Conservation (phyloP, 305 asterid genomes). For the Lippia alba region DNA sequence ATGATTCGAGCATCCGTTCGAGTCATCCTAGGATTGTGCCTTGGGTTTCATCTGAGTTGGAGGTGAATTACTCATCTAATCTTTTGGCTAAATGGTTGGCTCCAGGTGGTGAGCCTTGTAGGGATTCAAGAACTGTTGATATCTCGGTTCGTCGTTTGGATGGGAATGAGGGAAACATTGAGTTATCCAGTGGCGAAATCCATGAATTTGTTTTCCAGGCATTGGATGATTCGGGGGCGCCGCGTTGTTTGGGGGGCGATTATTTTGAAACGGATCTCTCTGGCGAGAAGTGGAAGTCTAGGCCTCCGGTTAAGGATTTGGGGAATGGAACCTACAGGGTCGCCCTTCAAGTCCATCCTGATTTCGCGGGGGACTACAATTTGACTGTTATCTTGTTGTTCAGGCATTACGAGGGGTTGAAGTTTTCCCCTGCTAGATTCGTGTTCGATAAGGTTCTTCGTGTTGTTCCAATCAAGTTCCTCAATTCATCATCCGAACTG, state of each 20-base stretch:
- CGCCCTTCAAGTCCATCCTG: slow-evolving; percentile 82
- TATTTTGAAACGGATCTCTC: slow-evolving; percentile 86
- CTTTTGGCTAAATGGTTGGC: slow-evolving; percentile 65
- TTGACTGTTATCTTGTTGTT: slow-evolving; percentile 72
- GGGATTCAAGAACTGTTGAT: slow-evolving; percentile 70
- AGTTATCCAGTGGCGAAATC: slow-evolving; percentile 61
- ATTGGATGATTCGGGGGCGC: slow-evolving; percentile 72
- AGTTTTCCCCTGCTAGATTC: slow-evolving; percentile 68
- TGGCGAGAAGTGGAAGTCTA: slow-evolving; percentile 80
- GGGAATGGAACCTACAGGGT: slow-evolving; percentile 74
- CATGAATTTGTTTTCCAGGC: slow-evolving; percentile 80
- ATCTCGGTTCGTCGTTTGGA: slow-evolving; percentile 57
- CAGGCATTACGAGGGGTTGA: slow-evolving; percentile 76
- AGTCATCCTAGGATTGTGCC: slow-evolving; percentile 36
- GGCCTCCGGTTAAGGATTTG: slow-evolving; percentile 77
- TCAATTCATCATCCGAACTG: slow-evolving; percentile 41
- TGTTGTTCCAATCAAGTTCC: slow-evolving; percentile 55
- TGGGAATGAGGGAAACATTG: slow-evolving; percentile 41
- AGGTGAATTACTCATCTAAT: slow-evolving; percentile 64
- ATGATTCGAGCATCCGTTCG: slow-evolving; percentile 9
- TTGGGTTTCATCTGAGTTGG: slow-evolving; percentile 77
- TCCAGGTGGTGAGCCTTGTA: slow-evolving; percentile 75
- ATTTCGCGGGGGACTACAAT: slow-evolving; percentile 78
- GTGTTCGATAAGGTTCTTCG: slow-evolving; percentile 72
- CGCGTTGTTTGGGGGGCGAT: slow-evolving; percentile 82